Evolutionary conservation across 495 filamentous ascomycete genomes (phyloP).

Genomic region (Thozetella sp.): DNA sequence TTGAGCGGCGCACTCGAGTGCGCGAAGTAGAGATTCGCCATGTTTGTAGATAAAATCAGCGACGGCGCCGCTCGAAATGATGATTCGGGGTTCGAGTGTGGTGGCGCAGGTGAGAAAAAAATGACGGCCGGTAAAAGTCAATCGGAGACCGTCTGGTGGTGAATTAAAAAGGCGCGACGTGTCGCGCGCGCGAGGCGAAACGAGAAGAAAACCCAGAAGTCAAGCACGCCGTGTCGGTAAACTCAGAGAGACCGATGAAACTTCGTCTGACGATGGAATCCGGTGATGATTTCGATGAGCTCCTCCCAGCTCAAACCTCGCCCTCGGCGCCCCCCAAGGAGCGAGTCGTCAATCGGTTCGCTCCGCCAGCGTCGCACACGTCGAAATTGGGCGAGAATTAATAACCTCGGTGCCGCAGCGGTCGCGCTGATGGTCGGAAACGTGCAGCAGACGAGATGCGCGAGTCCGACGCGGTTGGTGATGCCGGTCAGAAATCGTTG

Average conservation of each 20-base stretch:
- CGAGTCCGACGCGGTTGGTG: slow-evolving; percentile 15
- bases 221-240: background rate
- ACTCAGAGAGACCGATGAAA: background rate
- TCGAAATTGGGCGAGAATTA: slow-evolving; percentile 23
- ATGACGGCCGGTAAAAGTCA: too few species aligned
- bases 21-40: slow-evolving; percentile 91
- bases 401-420: slow-evolving; percentile 7
- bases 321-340: slow-evolving; percentile 9
- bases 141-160: background rate
- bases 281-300: slow-evolving; percentile 1
- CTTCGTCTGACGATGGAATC: background rate
- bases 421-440: slow-evolving; percentile 35
- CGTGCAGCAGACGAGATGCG: background rate
- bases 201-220: background rate
- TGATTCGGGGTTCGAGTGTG: background rate
- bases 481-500: slow-evolving; percentile 1
- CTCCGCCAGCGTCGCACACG: slow-evolving; percentile 6
- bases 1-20: slow-evolving; percentile 94
- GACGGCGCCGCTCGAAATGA: background rate
- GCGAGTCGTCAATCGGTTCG: slow-evolving; percentile 5
- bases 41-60: slow-evolving; percentile 43
- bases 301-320: slow-evolving; percentile 6
- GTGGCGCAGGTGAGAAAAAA: slow-evolving; percentile 9
- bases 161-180: slow-evolving; percentile 10
- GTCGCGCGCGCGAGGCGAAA: slow-evolving; percentile 6